Evolutionary conservation across 495 filamentous ascomycete genomes (phyloP), one percentile per base, ranked within the genome.

Genomic region (Aspergillus indologenus): DNA sequence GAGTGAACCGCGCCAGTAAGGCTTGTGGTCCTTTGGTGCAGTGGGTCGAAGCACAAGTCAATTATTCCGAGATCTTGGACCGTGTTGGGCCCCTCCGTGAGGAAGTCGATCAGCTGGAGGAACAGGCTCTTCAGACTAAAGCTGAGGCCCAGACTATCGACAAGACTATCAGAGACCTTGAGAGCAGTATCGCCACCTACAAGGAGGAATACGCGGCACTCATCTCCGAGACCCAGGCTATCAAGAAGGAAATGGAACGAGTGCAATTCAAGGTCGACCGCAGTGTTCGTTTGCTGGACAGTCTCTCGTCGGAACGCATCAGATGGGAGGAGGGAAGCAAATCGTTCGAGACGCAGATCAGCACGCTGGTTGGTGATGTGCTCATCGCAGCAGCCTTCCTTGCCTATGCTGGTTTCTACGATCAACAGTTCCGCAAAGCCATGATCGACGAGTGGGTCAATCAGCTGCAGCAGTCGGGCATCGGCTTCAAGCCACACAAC

Each of bases 211-310:
- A 99, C 65, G 94, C 94, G 45, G 85, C 90, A 15, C 83, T 99
- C 57, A 96, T 99, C 69, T 96, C 91, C 68, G 90, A 99, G 76
- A 98, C 95, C 0, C 90, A 98, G 68, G 88, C 91, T 12, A 97
- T 99, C 83, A 97, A 96, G 76, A 79, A 88, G 1, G 94, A 99
- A 75, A 98, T 99, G 94, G 83, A 85, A 49, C 83, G 90, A 7
- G 95, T 99, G 9, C 89, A 99, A 68, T 96, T 90, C 79, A 99
- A 99, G 81, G 94, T 99, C 54, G 90, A 98, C 70, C 86, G 94
- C 71, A 97, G 93, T 75, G 88, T 97, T 42, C 89, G 91, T 65
- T 81, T 99, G 53, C 87, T 99, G 7, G 91, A 96, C 71, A 96
- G 91, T 75, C 75, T 99, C 63, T 92, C 94, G 34, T 96, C 92